Evolutionary conservation across 202 grass and related monocot genomes (phyloP), one percentile per base, ranked within the genome.

Genomic region (Saccharum hybrid): DNA sequence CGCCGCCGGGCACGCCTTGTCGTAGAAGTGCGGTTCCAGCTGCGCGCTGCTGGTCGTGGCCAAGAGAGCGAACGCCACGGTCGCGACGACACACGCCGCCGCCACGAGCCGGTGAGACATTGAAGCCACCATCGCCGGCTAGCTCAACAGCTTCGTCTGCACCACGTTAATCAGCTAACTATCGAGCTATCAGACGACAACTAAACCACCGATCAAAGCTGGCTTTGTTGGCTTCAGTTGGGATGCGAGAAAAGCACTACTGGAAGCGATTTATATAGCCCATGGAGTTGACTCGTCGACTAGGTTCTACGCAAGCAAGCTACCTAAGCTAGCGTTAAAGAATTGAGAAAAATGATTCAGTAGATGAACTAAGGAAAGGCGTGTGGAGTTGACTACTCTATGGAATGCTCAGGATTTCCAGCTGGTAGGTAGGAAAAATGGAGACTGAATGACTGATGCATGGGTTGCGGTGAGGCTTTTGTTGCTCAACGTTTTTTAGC

Each of bases 1-100:
- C 13, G 87, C 94, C 75, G 77, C 15, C 12, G 95, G 90, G 68
- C 92, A 97, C 64, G 74, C 76, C 38, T 40, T 59, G 62, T 97
- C 92, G 72, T 94, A 97, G 86, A 97, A 97, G 69, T 73, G 21
- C 9, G 85, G 87, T 8, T 80, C 88, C 36, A 94, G 87, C 72
- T 92, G 91, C 5, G 65, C 93, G 19, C 72, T 85, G 82, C 81
- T 49, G 26, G 81, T 22, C 11, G 61, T 10, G 39, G 60, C 43
- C 15, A 86, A 33, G 13, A 86, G 40, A 18, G 78, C 88, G 16
- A 91, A 66, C 40, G 82, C 65, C 67, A 88, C 1, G 15, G 71
- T 63, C 37, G 45, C 36, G 10, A 8, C 54, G 52, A 74, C 30
- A 34, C 30, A 89, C 63, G 81, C 67, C 41, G 60, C 77, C 41